Percentiles rank a stretch among this genome's conserved stretches.
Conservation (phyloP, 768 basidiomycete genomes). For the Xerocomus brunneocitrinus region DNA sequence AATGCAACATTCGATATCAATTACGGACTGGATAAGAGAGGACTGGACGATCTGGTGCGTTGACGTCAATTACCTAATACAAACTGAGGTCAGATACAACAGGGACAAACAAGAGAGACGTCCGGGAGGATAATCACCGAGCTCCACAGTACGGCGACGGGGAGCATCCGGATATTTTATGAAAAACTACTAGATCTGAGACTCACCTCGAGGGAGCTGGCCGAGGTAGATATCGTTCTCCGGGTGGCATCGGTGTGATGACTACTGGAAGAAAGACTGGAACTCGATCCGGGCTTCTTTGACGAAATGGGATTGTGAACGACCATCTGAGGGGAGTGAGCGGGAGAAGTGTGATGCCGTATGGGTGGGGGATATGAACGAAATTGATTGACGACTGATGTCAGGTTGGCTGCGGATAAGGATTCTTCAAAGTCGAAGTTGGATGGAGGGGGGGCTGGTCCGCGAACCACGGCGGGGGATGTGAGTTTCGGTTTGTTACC, state of each 20-base stretch:
- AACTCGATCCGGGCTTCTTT: slow-evolving; percentile 27
- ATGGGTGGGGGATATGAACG: slow-evolving; percentile 27
- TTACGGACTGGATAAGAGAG: slow-evolving; percentile 20
- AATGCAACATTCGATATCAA: slow-evolving; percentile 4
- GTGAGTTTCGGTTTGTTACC: background rate
- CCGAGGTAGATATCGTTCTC: slow-evolving; percentile 26
- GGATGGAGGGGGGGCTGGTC: slow-evolving; percentile 8
- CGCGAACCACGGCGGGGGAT: slow-evolving; percentile 25
- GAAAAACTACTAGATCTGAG: slow-evolving; percentile 11
- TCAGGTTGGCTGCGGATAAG: slow-evolving; percentile 26
- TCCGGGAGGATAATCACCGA: slow-evolving; percentile 23
- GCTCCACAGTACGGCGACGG: slow-evolving; percentile 11
- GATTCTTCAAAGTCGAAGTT: slow-evolving; percentile 28
- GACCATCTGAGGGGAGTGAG: slow-evolving; percentile 8
- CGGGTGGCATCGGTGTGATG: slow-evolving; percentile 27
- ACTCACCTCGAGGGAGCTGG: slow-evolving; percentile 28
- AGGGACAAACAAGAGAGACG: slow-evolving; percentile 9
- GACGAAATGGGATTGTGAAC: slow-evolving; percentile 3
- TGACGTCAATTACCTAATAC: slow-evolving; percentile 25
- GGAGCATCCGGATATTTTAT: slow-evolving; percentile 16
- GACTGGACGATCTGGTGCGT: too few species aligned
- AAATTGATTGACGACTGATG: slow-evolving; percentile 31
- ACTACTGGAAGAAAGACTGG: slow-evolving; percentile 18
- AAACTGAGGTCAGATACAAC: slow-evolving; percentile 8
- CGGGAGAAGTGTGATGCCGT: slow-evolving; percentile 20